Conservation (phyloP, 176 grass and related monocot species). For the Oryza officinalis region DNA sequence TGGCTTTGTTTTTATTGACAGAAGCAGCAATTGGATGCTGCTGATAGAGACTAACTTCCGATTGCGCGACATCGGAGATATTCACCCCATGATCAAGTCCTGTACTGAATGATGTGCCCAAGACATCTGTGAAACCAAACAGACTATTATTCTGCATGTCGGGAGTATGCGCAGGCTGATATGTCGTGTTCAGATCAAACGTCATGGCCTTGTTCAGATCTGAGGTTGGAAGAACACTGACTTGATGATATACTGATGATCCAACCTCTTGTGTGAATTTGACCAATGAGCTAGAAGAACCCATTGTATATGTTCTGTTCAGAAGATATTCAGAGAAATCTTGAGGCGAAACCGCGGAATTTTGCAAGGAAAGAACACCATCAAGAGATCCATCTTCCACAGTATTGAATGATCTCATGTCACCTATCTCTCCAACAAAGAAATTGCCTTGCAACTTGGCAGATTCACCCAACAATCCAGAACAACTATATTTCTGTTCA, state of each 20-base stretch:
- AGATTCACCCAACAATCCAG: slow-evolving; percentile 44
- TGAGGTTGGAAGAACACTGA: slow-evolving; percentile 32
- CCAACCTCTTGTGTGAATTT: slow-evolving; percentile 37
- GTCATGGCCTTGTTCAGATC: slow-evolving; percentile 39
- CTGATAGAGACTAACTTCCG: slow-evolving; percentile 22
- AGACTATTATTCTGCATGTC: slow-evolving; percentile 45
- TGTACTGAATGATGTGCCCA: slow-evolving; percentile 44
- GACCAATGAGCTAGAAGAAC: slow-evolving; percentile 39
- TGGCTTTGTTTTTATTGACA: slow-evolving; percentile 38
- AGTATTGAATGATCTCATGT: slow-evolving; percentile 42
- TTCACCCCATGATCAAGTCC: slow-evolving; percentile 28
- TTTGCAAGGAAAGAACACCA: slow-evolving; percentile 65
- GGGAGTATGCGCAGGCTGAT: slow-evolving; percentile 35
- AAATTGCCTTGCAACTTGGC: slow-evolving; percentile 58
- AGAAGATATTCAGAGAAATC: slow-evolving; percentile 51
- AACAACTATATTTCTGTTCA: slow-evolving; percentile 45
- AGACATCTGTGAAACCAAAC: slow-evolving; percentile 25
- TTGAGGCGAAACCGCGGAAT: slow-evolving; percentile 64
- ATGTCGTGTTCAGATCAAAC: slow-evolving; percentile 28
- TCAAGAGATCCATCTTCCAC: slow-evolving; percentile 51
- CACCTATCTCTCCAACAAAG: slow-evolving; percentile 56
- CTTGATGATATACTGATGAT: slow-evolving; percentile 43
- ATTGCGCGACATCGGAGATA: slow-evolving; percentile 35
- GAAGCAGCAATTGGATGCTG: slow-evolving; percentile 28
- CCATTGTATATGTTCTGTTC: slow-evolving; percentile 14